Conservation (phyloP, 768 basidiomycete genomes). For the Dentipellis fragilis region DNA sequence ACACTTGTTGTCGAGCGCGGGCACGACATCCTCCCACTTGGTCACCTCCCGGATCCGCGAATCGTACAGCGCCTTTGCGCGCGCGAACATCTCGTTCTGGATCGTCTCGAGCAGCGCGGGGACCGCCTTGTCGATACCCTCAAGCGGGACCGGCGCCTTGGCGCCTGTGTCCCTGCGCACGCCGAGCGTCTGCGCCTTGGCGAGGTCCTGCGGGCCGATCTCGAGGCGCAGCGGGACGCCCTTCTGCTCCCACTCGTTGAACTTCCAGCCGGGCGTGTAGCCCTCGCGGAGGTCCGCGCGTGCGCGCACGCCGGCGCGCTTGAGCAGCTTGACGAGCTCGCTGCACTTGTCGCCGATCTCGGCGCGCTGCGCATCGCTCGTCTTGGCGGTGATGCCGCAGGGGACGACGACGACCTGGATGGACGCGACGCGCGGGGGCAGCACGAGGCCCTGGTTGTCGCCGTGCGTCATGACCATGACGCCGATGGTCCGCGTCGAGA, state of each 20-base stretch:
- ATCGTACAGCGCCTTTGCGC: conserved; percentile 67
- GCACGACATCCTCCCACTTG: conserved; percentile 90
- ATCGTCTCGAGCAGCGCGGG: conserved; percentile 70
- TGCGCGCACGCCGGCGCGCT: conserved; percentile 66
- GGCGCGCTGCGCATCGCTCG: conserved; percentile 53
- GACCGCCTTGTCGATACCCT: conserved; percentile 39
- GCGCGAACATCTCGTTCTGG: conserved; percentile 79
- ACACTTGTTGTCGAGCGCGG: conserved; percentile 80
- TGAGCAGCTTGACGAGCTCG: conserved; percentile 63
- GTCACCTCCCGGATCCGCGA: conserved; percentile 62
- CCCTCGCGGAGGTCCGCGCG: conserved; percentile 90
- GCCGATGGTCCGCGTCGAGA: conserved; percentile 92
- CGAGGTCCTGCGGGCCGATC: conserved; percentile 88
- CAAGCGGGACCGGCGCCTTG: conserved; percentile 45
- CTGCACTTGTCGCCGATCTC: conserved; percentile 72
- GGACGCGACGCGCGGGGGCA: conserved; percentile 94
- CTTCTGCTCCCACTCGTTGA: conserved; percentile 99
- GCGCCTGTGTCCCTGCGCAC: conserved; percentile 77
- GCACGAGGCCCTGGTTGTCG: conserved; percentile 92
- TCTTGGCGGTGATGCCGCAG: conserved; percentile 87
- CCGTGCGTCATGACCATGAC: conserved; percentile 99
- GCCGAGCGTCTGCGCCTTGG: conserved; percentile 68
- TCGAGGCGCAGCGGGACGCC: conserved; percentile 97
- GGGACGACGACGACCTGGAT: conserved; percentile 89
- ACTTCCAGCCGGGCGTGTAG: conserved; percentile 98